Evolutionary conservation across 805 yeast genomes (phyloP).

Genomic region (Diddensiella caesifluorescens): DNA sequence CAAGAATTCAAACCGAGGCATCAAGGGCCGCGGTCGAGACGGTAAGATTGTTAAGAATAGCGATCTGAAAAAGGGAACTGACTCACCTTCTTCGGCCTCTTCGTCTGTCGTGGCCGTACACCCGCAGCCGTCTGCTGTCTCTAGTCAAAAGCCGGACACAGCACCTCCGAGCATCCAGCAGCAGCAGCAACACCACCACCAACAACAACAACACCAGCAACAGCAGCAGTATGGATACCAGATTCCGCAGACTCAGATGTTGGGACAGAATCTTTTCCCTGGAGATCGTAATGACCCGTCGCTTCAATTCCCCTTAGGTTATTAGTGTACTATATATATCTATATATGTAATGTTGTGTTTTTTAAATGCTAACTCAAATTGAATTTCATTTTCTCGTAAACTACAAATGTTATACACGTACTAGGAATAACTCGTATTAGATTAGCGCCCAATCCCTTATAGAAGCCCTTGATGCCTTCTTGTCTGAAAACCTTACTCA

Average conservation of each 20-base stretch:
- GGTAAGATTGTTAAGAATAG: constrained; percentile 20
- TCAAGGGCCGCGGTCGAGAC: constrained; percentile 80
- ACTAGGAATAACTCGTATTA: constrained; percentile 83
- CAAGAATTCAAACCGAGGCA: constrained; percentile 85
- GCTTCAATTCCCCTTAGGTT: constrained; percentile 9
- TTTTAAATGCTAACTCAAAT: not conserved
- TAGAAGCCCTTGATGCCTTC: constrained; percentile 72
- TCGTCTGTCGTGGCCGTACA: not conserved
- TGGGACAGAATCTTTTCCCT: constrained; percentile 12
- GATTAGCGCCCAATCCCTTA: constrained; percentile 74
- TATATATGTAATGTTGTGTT: not conserved
- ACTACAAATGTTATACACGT: constrained; percentile 85
- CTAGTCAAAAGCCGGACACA: constrained; percentile 1
- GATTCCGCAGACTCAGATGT: constrained; percentile 9
- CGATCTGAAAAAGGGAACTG: not conserved
- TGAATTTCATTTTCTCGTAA: constrained; percentile 48
- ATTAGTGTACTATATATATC: constrained; percentile 3
- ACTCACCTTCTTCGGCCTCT: not conserved
- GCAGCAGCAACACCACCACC: constrained; percentile 7
- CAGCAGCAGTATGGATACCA: constrained; percentile 9
- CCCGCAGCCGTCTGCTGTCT: not conserved
- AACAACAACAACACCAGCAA: constrained; percentile 1
- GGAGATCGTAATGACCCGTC: constrained; percentile 8
- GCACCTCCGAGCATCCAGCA: constrained; percentile 6
- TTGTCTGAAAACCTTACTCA: constrained; percentile 36